These are phyloP conservation scores for Arabidopsis lyrata DNA, from an alignment of 441 rosid species.

Conservation along the genomic window DNA sequence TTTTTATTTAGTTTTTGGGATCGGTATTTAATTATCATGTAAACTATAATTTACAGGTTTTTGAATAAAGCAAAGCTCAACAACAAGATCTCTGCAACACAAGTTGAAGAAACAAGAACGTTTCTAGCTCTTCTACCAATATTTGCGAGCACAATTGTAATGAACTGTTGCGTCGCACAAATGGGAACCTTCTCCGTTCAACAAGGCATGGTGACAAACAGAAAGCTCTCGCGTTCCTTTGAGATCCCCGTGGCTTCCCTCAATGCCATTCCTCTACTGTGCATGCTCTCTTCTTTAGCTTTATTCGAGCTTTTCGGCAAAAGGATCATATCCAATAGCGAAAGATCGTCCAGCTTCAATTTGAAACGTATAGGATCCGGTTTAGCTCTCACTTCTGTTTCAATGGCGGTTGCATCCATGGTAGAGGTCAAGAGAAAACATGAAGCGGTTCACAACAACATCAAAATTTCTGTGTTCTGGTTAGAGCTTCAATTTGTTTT, in stretches of 20 bases:
- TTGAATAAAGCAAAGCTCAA: constrained; percentile 52
- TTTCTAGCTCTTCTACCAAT: constrained; percentile 62
- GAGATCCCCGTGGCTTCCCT: constrained; percentile 63
- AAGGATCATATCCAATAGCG: constrained; percentile 10
- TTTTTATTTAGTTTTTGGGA: background rate
- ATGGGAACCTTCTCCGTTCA: constrained; percentile 64
- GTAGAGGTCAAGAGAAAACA: constrained; percentile 53
- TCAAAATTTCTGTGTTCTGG: constrained; percentile 57
- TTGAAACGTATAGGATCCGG: constrained; percentile 60
- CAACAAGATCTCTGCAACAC: constrained; percentile 40
- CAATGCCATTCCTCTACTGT: constrained; percentile 50
- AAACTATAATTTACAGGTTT: constrained; percentile 44
- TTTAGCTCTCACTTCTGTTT: constrained; percentile 51
- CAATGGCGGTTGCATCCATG: constrained; percentile 60
- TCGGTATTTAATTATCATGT: background rate
- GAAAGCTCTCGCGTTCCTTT: constrained; percentile 43
- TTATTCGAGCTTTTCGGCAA: constrained; percentile 45
- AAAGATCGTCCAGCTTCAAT: constrained; percentile 30
- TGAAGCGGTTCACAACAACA: constrained; percentile 23
- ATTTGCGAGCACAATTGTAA: constrained; percentile 61
- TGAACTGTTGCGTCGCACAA: constrained; percentile 67
- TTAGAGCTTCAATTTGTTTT: constrained; percentile 56
- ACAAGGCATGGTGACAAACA: constrained; percentile 61
- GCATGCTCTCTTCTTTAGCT: constrained; percentile 55
- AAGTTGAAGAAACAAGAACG: constrained; percentile 63